Evolutionary conservation across 768 basidiomycete genomes (phyloP).

Genomic region (Lenzites betulinus): DNA sequence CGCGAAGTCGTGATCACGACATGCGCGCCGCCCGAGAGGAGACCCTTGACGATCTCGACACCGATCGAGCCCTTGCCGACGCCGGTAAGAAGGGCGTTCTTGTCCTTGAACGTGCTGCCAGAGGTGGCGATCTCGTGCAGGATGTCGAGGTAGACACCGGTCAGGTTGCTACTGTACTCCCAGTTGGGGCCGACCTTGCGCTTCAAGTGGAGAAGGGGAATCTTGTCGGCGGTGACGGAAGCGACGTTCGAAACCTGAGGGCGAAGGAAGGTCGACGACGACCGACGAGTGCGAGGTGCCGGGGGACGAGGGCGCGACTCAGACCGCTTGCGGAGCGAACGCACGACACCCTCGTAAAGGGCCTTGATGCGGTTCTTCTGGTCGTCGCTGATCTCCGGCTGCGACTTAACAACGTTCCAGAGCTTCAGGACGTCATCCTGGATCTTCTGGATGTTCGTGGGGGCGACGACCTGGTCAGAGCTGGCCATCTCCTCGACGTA

Average conservation of each 20-base stretch:
- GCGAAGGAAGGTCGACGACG: conserved; percentile 96
- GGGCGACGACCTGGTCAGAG: conserved; percentile 79
- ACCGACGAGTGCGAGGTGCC: conserved; percentile 72
- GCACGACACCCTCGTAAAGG: conserved; percentile 95
- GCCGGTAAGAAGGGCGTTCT: conserved; percentile 96
- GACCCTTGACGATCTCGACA: conserved; percentile 95
- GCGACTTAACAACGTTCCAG: conserved; percentile 96
- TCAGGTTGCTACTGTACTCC: conserved; percentile 98
- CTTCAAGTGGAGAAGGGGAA: conserved; percentile 95
- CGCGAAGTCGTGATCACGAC: conserved; percentile 98
- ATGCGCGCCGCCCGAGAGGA: conserved; percentile 94
- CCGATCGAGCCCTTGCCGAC: conserved; percentile 98
- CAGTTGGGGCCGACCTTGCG: conserved; percentile 93
- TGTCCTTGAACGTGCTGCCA: conserved; percentile 98
- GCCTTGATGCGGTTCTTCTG: conserved; percentile 96
- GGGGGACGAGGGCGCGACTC: conserved; percentile 57
- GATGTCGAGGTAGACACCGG: conserved; percentile 93
- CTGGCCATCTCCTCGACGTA: conserved; percentile 99
- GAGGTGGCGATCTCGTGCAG: conserved; percentile 98
- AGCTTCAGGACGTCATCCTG: conserved; percentile 96
- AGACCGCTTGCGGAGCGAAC: conserved; percentile 81
- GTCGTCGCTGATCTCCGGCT: conserved; percentile 95
- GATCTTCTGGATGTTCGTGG: conserved; percentile 95
- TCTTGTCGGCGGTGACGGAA: conserved; percentile 82
- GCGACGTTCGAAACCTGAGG: conserved; percentile 76